Conservation (phyloP, 768 basidiomycete genomes). For the Hericium alpestre region DNA sequence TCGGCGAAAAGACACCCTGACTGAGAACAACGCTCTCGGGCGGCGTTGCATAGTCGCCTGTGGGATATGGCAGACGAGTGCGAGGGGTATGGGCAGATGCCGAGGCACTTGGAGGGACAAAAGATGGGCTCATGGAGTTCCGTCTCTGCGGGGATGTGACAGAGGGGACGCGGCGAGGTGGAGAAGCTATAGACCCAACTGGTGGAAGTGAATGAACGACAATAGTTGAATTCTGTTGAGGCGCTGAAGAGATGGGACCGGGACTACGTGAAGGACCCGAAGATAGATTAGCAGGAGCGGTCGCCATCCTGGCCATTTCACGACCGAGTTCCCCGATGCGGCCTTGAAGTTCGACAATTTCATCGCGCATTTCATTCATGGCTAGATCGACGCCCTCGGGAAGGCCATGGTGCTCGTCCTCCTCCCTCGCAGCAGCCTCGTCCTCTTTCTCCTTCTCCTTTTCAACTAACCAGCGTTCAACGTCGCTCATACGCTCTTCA, state of each 20-base stretch:
- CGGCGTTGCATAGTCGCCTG: slow-evolving; percentile 72
- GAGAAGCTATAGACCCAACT: slow-evolving; percentile 22
- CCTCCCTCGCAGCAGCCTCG: slow-evolving; percentile 5
- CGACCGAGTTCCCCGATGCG: slow-evolving; percentile 66
- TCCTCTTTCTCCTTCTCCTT: slow-evolving; percentile 60
- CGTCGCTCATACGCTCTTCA: slow-evolving; percentile 87
- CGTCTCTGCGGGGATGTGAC: slow-evolving; percentile 27
- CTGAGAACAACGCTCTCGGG: slow-evolving; percentile 28
- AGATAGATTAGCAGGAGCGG: slow-evolving; percentile 40
- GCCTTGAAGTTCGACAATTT: slow-evolving; percentile 63
- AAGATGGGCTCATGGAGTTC: slow-evolving; percentile 47
- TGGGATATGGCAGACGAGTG: slow-evolving; percentile 69
- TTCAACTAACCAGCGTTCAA: slow-evolving; percentile 83
- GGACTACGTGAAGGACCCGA: slow-evolving; percentile 39
- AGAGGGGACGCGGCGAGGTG: slow-evolving; percentile 5
- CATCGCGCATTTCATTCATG: slow-evolving; percentile 50
- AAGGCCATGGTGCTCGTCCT: slow-evolving; percentile 1
- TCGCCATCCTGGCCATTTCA: slow-evolving; percentile 68
- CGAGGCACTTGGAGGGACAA: slow-evolving; percentile 35
- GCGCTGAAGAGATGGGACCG: slow-evolving; percentile 32
- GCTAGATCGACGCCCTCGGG: slow-evolving; percentile 26
- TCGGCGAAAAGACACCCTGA: slow-evolving; percentile 38
- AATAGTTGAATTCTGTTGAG: slow-evolving; percentile 39
- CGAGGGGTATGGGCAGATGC: slow-evolving; percentile 24
- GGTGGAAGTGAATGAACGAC: slow-evolving; percentile 30